phyloP scores from a whole-genome alignment of 352 stramenopile genomes.

The Phytophthora palmivora region DNA sequence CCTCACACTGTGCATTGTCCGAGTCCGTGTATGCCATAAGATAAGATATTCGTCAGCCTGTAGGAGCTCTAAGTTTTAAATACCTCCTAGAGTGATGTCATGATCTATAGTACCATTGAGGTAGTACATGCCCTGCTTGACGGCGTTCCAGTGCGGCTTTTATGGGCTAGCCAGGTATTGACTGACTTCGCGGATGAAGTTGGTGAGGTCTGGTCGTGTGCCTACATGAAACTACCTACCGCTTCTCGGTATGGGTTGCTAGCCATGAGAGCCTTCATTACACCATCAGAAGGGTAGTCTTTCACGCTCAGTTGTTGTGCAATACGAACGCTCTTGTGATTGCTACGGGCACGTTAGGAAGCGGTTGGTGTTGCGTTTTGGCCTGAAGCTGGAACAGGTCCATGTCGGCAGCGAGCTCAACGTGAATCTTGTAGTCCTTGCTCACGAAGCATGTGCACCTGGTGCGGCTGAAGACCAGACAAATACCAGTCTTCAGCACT shows the following conservation, averaged over 20 bases:
- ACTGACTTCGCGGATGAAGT: constrained; percentile 10
- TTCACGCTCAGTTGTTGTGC: constrained; percentile 1
- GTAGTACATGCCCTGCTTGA: constrained; percentile 4
- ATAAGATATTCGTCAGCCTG: constrained; percentile 10
- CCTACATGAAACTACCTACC: constrained; percentile 16
- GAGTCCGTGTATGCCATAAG: constrained; percentile 15
- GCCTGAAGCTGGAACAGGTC: constrained; percentile 10
- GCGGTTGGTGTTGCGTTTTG: constrained; percentile 6
- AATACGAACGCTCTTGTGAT: too few relatives aligned
- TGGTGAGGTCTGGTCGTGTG: not conserved
- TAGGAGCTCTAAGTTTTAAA: constrained; percentile 3
- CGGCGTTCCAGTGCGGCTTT: constrained; percentile 5
- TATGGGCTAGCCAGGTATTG: constrained; percentile 4
- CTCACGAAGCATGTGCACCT: constrained; percentile 3
- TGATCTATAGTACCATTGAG: constrained; percentile 1
- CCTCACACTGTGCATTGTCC: constrained; percentile 8
- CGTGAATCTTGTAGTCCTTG: constrained; percentile 5
- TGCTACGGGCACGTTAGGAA: not conserved
- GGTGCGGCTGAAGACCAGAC: not conserved
- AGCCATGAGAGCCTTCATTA: too few relatives aligned
- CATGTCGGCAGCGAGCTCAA: not conserved
- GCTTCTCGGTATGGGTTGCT: constrained; percentile 4
- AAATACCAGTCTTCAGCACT: too few relatives aligned
- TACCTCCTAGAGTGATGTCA: not conserved
- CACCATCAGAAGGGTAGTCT: not conserved